Conservation (phyloP, 2,329 filamentous ascomycete genomes). For the Diplodia intermedia region DNA sequence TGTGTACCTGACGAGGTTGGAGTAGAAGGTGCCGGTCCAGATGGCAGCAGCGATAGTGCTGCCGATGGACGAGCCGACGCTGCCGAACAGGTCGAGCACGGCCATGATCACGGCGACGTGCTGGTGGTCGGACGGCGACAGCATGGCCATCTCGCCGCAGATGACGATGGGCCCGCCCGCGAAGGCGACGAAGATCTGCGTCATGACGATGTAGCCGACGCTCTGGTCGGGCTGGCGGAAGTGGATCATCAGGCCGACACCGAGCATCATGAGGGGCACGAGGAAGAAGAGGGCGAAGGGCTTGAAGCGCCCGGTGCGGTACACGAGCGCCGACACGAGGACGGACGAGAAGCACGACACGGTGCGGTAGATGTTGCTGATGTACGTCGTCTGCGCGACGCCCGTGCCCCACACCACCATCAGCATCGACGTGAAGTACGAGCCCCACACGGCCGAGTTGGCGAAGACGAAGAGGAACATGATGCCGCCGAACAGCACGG, state of each 20-base stretch:
- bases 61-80: constrained; percentile 56
- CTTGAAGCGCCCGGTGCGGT: constrained; percentile 36
- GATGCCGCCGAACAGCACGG: constrained; percentile 65
- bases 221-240: constrained; percentile 41
- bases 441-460: constrained; percentile 37
- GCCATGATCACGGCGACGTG: constrained; percentile 68
- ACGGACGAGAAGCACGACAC: constrained; percentile 39
- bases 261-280: constrained; percentile 42
- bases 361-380: constrained; percentile 41
- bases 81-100: constrained; percentile 64
- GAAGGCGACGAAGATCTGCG: constrained; percentile 43
- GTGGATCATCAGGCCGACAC: constrained; percentile 43
- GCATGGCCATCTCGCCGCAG: constrained; percentile 31
- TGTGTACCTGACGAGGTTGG: constrained; percentile 54
- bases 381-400: constrained; percentile 38
- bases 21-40: constrained; percentile 65
- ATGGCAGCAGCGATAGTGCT: constrained; percentile 65
- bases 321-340: constrained; percentile 34
- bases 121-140: constrained; percentile 53
- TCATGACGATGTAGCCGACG: constrained; percentile 44
- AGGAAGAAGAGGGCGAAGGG: constrained; percentile 29
- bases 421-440: constrained; percentile 45
- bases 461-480: constrained; percentile 39
- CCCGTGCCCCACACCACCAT: constrained; percentile 40
- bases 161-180: constrained; percentile 42